Base-by-base conservation (phyloP, 78 protist species). In the Isochrysis galbana region DNA sequence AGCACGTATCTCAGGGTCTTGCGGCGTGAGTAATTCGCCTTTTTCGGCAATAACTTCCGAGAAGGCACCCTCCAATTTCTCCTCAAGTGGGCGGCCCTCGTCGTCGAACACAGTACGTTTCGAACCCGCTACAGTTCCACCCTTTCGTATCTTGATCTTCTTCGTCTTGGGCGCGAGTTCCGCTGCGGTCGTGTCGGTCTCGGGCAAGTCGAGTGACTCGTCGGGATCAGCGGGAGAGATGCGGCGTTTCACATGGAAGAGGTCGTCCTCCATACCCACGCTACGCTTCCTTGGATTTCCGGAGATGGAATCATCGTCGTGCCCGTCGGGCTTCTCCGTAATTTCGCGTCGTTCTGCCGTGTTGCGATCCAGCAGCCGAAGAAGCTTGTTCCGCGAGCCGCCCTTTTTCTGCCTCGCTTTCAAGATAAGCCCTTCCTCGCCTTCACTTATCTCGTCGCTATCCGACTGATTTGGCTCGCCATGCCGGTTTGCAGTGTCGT, bases 91-190 rank as follows among this genome's bases (percentile, higher is more conserved):
- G 44, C 34, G 7, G 29, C 80, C 80, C 34, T 70, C 80, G 29
- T 70, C 80, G 80, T 70, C 80, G 41, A 70, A 70, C 45, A 70
- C 80, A 21, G 41, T 70, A 19, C 80, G 80, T 41, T 4, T 34
- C 45, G 44, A 36, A 21, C 80, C 80, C 41, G 4, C 80, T 17
- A 34, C 41, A 23, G 80, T 70, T 36, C 80, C 80, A 5, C 80
- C 80, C 80, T 70, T 70, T 36, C 80, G 80, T 7, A 70, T 70
- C 80, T 70, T 70, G 19, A 70, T 29, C 80, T 70, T 70, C 80
- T 26, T 34, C 80, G 34, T 2, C 80, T 21, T 5, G 17, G 22
- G 80, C 34, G 80, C 45, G 26, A 19, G 32, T 11, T 4, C 72
- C 10, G 34, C 80, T 21, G 80, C 80, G 23, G 34, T 17, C 7